Evolutionary conservation across 2,329 filamentous ascomycete genomes (phyloP), one percentile per base, ranked within the genome.

Genomic region (Bertia moriformis): DNA sequence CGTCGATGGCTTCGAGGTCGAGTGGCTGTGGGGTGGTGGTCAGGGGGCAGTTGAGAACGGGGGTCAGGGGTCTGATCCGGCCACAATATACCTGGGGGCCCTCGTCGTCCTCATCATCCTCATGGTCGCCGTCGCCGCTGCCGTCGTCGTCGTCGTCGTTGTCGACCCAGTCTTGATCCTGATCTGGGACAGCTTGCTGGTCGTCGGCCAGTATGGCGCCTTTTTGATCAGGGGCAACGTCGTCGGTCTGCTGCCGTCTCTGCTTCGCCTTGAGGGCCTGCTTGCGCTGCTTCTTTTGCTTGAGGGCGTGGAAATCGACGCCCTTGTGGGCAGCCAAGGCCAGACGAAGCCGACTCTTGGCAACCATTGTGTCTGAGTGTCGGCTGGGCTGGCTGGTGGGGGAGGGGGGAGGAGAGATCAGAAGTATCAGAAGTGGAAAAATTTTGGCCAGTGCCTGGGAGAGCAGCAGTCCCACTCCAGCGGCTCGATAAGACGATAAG

Each of bases 1-100:
- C 73, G 52, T 79, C 67, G 47, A 79, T 59, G 37, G 61, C 71
- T 12, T 66, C 64, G 42, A 70, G 59, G 47, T 78, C 67, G 48
- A 71, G 48, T 27, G 14, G 39, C 14, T 37, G 19, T 24, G 14
- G 7, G 7, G 15, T 39, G 17, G 47, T 38, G 49, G 44, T 41
- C 2, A 42, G 15, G 4, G 40, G 10, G 33, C 14, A n/a, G 19
- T 7, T 7, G 15, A 24, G 17, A 40, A 29, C 30, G 45, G 46
- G 38, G 27, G 18, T 35, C 39, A n/a, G 14, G n/a, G 22, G 12
- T 20, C 22, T 46, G 39, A 41, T 15, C 14, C 18, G 32, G 14
- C 42, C 39, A 59, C 59, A 4, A 57, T 59, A 37, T 60, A 56
- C 48, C 30, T 52, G 50, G 12, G 51, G 56, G n/a, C n/a, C n/a